phyloP scores from a whole-genome alignment of 2,329 filamentous ascomycete genomes.

The Bipolaris bicolor region DNA sequence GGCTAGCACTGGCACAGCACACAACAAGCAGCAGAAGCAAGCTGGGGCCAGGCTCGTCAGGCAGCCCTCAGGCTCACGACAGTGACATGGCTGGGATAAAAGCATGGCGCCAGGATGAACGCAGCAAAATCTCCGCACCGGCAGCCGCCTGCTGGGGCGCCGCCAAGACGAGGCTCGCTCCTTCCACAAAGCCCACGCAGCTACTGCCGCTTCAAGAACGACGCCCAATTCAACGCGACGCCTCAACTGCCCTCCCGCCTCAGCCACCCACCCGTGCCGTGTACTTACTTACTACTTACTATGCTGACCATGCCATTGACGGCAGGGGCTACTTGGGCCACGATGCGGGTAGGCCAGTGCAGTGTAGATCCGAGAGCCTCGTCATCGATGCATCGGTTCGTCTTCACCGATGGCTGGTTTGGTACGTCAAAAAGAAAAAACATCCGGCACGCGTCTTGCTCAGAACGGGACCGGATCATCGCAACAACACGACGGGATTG shows the following conservation, averaged over 20 bases:
- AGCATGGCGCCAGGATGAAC: conserved; percentile 5
- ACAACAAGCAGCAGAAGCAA: conserved; percentile 3
- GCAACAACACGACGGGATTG: neutral
- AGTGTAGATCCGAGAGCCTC: conserved; percentile 14
- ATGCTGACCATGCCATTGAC: too few relatives aligned
- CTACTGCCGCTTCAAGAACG: neutral
- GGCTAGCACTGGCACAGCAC: neutral
- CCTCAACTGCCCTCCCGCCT: conserved; percentile 4
- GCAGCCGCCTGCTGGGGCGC: conserved; percentile 2
- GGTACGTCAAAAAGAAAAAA: neutral
- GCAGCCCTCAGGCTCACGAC: conserved; percentile 8
- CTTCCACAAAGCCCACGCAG: conserved; percentile 1
- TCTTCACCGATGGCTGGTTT: neutral
- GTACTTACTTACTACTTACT: too few relatives aligned
- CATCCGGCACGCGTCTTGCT: neutral
- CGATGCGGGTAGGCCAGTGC: conserved; percentile 6
- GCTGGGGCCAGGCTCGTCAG: neutral
- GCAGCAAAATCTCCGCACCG: conserved; percentile 7
- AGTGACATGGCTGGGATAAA: neutral
- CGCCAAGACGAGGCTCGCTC: conserved; percentile 21
- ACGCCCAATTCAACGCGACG: neutral
- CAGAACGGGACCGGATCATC: neutral
- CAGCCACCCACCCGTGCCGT: neutral
- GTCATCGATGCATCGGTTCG: conserved; percentile 3
- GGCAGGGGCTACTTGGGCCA: neutral